Conservation (phyloP, 2,329 filamentous ascomycete genomes). For the Bipolaris victoriae region DNA sequence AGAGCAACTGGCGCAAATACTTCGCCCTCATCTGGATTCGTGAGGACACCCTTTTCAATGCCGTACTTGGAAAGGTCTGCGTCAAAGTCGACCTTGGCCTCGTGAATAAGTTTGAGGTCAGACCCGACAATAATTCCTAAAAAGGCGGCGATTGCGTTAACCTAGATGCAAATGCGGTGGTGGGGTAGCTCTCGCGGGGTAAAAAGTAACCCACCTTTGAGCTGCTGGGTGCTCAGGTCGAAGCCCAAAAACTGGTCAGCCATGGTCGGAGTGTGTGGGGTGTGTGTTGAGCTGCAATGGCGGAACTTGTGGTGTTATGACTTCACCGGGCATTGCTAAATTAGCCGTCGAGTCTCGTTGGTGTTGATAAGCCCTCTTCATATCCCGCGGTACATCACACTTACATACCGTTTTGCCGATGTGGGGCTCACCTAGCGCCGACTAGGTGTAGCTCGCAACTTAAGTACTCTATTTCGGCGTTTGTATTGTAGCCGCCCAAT, state of each 20-base stretch:
- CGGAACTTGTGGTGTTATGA: neutral
- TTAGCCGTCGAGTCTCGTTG: slow-evolving; percentile 21
- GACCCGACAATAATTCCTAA: slow-evolving; percentile 83
- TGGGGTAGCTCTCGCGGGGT: slow-evolving; percentile 40
- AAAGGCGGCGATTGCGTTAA: slow-evolving; percentile 22
- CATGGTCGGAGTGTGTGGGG: slow-evolving; percentile 32
- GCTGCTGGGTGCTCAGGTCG: slow-evolving; percentile 94
- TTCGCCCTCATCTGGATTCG: slow-evolving; percentile 81
- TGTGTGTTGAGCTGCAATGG: slow-evolving; percentile 1
- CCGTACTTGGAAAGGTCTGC: slow-evolving; percentile 73
- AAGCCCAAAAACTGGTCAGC: slow-evolving; percentile 80
- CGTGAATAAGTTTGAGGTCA: slow-evolving; percentile 76
- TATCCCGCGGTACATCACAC: slow-evolving; percentile 19
- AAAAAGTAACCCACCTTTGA: slow-evolving; percentile 70
- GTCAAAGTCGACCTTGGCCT: slow-evolving; percentile 96
- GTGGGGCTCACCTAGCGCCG: too few relatives aligned
- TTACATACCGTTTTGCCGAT: slow-evolving; percentile 1
- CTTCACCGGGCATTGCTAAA: slow-evolving; percentile 21
- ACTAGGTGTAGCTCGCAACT: too few relatives aligned
- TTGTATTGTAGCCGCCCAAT: too few relatives aligned
- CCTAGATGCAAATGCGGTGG: slow-evolving; percentile 18
- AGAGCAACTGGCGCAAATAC: slow-evolving; percentile 92
- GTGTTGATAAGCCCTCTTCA: slow-evolving; percentile 22
- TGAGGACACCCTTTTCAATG: slow-evolving; percentile 85
- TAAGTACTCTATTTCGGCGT: too few relatives aligned